These are phyloP conservation scores for Vicia sativa DNA, from an alignment of 306 rosid genomes.

Conservation along the genomic window DNA sequence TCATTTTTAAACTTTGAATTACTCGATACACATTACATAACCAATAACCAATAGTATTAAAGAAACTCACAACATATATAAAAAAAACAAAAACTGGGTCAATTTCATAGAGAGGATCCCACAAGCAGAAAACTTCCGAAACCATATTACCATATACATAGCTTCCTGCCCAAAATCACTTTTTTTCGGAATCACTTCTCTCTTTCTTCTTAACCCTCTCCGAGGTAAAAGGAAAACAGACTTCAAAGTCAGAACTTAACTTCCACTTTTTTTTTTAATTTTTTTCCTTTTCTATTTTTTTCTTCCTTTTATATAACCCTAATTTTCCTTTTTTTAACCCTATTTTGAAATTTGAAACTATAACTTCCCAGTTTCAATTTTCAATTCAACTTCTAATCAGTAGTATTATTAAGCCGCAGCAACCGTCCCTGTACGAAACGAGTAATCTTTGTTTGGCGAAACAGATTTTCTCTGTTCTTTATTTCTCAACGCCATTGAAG, in stretches of 20 bases:
- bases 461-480: conserved; percentile 69
- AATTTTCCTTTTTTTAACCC: conserved; percentile 42
- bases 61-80: background rate
- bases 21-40: conserved; percentile 13
- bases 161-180: conserved; percentile 34
- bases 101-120: conserved; percentile 51
- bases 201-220: conserved; percentile 38
- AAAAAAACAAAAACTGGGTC: conserved; percentile 40
- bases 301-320: background rate
- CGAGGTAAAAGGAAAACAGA: conserved; percentile 23
- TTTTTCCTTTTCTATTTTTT: background rate
- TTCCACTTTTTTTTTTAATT: background rate
- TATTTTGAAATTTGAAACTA: conserved; percentile 17
- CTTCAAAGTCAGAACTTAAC: conserved; percentile 14
- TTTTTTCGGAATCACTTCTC: conserved; percentile 38
- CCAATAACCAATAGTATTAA: background rate
- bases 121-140: conserved; percentile 29
- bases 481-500: conserved; percentile 72
- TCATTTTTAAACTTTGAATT: conserved; percentile 33
- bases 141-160: conserved; percentile 49
- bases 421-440: conserved; percentile 67
- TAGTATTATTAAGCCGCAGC: conserved; percentile 71
- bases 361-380: background rate
- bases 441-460: conserved; percentile 63
- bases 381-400: background rate